Evolutionary conservation across 495 filamentous ascomycete species (phyloP).

Genomic region (Poronia punctata): DNA sequence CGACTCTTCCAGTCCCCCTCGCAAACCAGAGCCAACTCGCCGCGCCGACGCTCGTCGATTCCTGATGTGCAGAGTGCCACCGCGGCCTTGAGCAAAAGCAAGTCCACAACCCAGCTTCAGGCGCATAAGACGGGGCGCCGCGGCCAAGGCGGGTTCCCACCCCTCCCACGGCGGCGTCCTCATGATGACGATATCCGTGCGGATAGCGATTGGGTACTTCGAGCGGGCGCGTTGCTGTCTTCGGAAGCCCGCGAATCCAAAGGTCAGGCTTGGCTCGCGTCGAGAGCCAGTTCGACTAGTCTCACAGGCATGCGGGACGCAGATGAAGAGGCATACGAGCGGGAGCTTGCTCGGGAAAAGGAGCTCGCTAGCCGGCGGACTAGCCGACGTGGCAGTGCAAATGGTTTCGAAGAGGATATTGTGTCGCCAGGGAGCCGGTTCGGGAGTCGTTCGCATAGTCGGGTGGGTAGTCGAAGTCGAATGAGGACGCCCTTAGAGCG

Average conservation of each 20-base stretch:
- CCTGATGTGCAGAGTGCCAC: conserved; percentile 17
- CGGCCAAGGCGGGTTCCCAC: conserved; percentile 12
- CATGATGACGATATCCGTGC: conserved; percentile 20
- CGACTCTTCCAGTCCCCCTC: conserved; percentile 47
- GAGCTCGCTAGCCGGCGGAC: conserved; percentile 26
- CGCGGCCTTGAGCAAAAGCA: conserved; percentile 33
- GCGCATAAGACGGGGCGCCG: conserved; percentile 13
- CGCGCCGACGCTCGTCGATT: conserved; percentile 26
- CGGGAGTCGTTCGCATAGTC: conserved; percentile 39
- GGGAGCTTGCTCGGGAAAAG: conserved; percentile 34
- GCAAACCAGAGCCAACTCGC: conserved; percentile 33
- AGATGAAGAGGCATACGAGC: conserved; percentile 39
- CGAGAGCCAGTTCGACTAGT: conserved; percentile 64
- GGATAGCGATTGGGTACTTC: conserved; percentile 68
- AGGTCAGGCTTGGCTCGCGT: conserved; percentile 71
- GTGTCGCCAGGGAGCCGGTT: conserved; percentile 35
- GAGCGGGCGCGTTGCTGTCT: conserved; percentile 64
- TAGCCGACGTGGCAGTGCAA: conserved; percentile 29
- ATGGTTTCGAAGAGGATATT: conserved; percentile 28
- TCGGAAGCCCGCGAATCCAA: conserved; percentile 66
- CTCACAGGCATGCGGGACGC: conserved; percentile 46
- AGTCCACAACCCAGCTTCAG: conserved; percentile 39
- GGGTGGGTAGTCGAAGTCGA: conserved; percentile 35
- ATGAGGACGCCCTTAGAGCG: conserved; percentile 29
- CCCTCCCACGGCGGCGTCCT: conserved; percentile 17